These are phyloP conservation scores for Coemansia sp. DNA, from an alignment of 192 early-diverging fungal genomes.

Conservation along the genomic window DNA sequence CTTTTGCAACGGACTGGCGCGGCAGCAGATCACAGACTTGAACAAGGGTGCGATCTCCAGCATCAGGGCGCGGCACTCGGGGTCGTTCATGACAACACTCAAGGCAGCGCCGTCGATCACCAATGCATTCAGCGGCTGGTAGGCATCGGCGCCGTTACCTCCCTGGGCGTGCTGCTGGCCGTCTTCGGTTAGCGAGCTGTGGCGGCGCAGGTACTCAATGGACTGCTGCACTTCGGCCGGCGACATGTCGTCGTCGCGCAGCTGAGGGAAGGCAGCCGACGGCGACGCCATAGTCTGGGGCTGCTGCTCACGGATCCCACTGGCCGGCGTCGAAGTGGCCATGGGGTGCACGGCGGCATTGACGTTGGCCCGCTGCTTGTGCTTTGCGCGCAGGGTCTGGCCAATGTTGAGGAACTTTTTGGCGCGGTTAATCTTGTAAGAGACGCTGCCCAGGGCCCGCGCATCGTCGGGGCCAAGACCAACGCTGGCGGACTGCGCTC, in stretches of 20 bases:
- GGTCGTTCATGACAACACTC: slow-evolving; percentile 69
- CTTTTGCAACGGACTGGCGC: slow-evolving; percentile 95
- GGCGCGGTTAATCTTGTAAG: slow-evolving; percentile 54
- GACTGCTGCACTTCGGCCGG: slow-evolving; percentile 46
- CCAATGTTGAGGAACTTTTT: slow-evolving; percentile 69
- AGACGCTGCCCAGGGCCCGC: slow-evolving; percentile 51
- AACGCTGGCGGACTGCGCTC: slow-evolving; percentile 16
- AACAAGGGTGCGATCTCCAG: slow-evolving; percentile 78
- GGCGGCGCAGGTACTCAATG: slow-evolving; percentile 47
- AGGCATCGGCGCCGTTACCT: slow-evolving; percentile 37
- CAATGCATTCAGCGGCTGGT: slow-evolving; percentile 61
- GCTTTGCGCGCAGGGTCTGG: slow-evolving; percentile 60
- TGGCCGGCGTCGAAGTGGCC: neutral
- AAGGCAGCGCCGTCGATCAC: slow-evolving; percentile 91
- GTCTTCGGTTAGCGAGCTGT: slow-evolving; percentile 42
- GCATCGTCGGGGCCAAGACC: slow-evolving; percentile 35
- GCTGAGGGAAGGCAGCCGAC: slow-evolving; percentile 18
- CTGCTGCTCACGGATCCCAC: neutral
- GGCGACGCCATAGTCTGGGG: neutral
- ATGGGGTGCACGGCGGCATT: slow-evolving; percentile 30
- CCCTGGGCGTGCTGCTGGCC: slow-evolving; percentile 42
- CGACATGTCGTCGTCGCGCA: slow-evolving; percentile 28
- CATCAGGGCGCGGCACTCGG: slow-evolving; percentile 62
- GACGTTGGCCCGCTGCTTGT: slow-evolving; percentile 62
- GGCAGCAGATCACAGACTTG: slow-evolving; percentile 89